Conservation (phyloP, 2,329 filamentous ascomycete genomes). For the Talaromyces sp. region DNA sequence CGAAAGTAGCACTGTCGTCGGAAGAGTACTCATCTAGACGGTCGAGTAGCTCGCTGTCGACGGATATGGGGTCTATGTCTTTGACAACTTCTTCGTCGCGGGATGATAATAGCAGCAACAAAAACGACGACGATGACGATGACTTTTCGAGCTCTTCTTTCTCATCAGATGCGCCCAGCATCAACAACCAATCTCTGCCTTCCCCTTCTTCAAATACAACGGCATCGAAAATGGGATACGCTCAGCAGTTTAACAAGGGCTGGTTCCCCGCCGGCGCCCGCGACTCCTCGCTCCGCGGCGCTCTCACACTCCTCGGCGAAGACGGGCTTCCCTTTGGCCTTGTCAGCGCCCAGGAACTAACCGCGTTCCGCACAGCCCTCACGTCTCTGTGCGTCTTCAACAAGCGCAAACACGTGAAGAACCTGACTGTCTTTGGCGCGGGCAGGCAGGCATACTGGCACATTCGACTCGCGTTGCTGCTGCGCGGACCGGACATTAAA, state of each 20-base stretch:
- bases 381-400: slow-evolving; percentile 57
- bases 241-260: slow-evolving; percentile 29
- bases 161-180: slow-evolving; percentile 16
- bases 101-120: not conserved
- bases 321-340: slow-evolving; percentile 55
- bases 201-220: not conserved
- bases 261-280: slow-evolving; percentile 23
- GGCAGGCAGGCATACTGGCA: slow-evolving; percentile 95
- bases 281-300: slow-evolving; percentile 50
- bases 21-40: slow-evolving; percentile 7
- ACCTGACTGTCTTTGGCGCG: slow-evolving; percentile 77
- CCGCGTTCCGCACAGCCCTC: slow-evolving; percentile 63
- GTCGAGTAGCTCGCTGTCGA: slow-evolving; percentile 10
- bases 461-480: slow-evolving; percentile 71
- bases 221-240: slow-evolving; percentile 17
- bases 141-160: slow-evolving; percentile 5
- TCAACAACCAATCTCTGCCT: slow-evolving; percentile 20
- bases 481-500: slow-evolving; percentile 61
- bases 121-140: not conserved
- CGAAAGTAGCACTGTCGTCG: slow-evolving; percentile 6
- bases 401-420: slow-evolving; percentile 64
- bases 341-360: slow-evolving; percentile 63
- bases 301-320: slow-evolving; percentile 55
- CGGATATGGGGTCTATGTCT: slow-evolving; percentile 9
- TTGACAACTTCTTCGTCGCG: not conserved